Evolutionary conservation across 2,329 filamentous ascomycete species (phyloP).

Genomic region (Fonsecaea nubica): DNA sequence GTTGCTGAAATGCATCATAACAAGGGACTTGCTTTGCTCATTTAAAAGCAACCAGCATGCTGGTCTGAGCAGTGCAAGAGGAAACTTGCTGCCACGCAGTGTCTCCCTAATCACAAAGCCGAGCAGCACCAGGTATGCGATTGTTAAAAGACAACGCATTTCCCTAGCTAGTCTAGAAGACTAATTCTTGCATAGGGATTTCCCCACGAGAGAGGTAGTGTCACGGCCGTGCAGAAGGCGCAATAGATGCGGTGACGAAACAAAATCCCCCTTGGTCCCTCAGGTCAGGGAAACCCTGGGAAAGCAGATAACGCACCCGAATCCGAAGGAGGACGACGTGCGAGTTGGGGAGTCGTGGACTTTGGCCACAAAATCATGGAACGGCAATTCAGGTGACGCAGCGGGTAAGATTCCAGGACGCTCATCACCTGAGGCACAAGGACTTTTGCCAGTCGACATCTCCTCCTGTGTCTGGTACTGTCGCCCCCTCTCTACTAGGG

Average conservation of each 20-base stretch:
- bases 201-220: not conserved
- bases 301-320: not conserved
- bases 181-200: not conserved
- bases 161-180: not conserved
- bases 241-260: not conserved
- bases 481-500: not conserved
- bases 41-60: not conserved
- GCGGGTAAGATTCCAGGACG: not conserved
- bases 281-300: not conserved
- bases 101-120: not conserved
- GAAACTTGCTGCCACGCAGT: not conserved
- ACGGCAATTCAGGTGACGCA: not conserved
- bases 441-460: not conserved
- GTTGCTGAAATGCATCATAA: not conserved
- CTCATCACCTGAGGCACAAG: not conserved
- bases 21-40: not conserved
- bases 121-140: not conserved
- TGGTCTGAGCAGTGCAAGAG: not conserved
- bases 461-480: not conserved
- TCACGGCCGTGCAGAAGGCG: not conserved
- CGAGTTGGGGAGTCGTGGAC: not conserved
- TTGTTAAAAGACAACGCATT: not conserved
- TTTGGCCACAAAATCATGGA: not conserved
- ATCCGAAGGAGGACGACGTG: not conserved
- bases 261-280: not conserved